phyloP scores from a whole-genome alignment of 108 stramenopile genomes.

The Skeletonema marinoi region DNA sequence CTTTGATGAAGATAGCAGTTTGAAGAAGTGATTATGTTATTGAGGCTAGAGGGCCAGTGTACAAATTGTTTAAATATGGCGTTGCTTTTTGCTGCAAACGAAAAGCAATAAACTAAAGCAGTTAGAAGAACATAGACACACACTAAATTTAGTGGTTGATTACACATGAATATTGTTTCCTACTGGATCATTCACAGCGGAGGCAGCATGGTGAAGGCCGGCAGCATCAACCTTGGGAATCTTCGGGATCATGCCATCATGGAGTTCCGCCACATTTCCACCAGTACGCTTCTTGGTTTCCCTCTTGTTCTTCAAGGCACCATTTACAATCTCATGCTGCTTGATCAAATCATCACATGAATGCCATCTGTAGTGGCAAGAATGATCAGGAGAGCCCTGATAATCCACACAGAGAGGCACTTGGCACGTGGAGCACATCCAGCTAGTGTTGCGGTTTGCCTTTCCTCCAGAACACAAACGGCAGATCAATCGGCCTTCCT shows the following conservation, averaged over 20 bases:
- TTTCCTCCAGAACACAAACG: constrained; percentile 31
- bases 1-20: constrained; percentile 55
- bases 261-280: neutral
- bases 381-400: constrained; percentile 14
- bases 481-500: constrained; percentile 39
- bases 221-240: constrained; percentile 2
- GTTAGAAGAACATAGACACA: neutral
- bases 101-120: too few species aligned
- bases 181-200: constrained; percentile 5
- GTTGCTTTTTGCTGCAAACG: neutral
- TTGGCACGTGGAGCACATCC: constrained; percentile 39
- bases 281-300: constrained; percentile 17
- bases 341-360: constrained; percentile 13
- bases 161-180: neutral
- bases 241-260: neutral
- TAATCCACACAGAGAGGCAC: constrained; percentile 41
- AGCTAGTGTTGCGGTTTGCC: constrained; percentile 40
- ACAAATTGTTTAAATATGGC: neutral
- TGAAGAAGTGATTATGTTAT: neutral
- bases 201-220: neutral
- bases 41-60: neutral
- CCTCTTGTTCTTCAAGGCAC: constrained; percentile 28
- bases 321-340: constrained; percentile 21
- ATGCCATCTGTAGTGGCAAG: constrained; percentile 33
- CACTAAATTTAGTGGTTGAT: neutral